Conservation (phyloP, 495 filamentous ascomycete genomes). For the Penicillium chermesinum region DNA sequence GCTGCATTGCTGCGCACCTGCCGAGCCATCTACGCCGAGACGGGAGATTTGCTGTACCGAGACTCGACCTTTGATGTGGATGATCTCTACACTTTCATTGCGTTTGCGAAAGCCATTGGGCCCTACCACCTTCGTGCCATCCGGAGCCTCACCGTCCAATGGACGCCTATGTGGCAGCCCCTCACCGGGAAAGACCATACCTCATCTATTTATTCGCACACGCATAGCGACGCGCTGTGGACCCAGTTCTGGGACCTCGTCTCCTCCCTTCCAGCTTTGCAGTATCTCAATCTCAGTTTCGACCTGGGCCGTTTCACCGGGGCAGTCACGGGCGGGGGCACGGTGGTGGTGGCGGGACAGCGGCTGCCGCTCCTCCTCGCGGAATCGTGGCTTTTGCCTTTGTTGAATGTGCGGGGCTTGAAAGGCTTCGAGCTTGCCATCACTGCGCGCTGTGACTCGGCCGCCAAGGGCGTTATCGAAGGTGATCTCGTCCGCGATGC, state of each 20-base stretch:
- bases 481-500: conserved; percentile 26
- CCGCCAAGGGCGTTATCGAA: conserved; percentile 27
- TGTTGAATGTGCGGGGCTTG: conserved; percentile 32
- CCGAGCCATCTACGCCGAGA: conserved; percentile 39
- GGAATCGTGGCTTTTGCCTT: conserved; percentile 31
- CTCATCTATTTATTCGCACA: conserved; percentile 37
- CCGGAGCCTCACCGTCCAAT: conserved; percentile 28
- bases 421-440: conserved; percentile 34
- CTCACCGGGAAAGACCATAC: conserved; percentile 29
- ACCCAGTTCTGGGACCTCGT: conserved; percentile 30
- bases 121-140: conserved; percentile 16
- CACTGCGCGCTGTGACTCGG: conserved; percentile 33
- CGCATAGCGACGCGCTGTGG: conserved; percentile 39
- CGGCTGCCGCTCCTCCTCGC: conserved; percentile 22
- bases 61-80: conserved; percentile 33
- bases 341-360: conserved; percentile 17
- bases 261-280: conserved; percentile 15
- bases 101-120: conserved; percentile 25
- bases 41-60: conserved; percentile 28
- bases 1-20: conserved; percentile 36
- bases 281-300: conserved; percentile 23
- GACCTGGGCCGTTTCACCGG: conserved; percentile 34
- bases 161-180: conserved; percentile 37
- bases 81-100: conserved; percentile 40
- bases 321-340: conserved; percentile 7